Base-by-base conservation (phyloP, 805 yeast genomes). In the Pichia manshurica region DNA sequence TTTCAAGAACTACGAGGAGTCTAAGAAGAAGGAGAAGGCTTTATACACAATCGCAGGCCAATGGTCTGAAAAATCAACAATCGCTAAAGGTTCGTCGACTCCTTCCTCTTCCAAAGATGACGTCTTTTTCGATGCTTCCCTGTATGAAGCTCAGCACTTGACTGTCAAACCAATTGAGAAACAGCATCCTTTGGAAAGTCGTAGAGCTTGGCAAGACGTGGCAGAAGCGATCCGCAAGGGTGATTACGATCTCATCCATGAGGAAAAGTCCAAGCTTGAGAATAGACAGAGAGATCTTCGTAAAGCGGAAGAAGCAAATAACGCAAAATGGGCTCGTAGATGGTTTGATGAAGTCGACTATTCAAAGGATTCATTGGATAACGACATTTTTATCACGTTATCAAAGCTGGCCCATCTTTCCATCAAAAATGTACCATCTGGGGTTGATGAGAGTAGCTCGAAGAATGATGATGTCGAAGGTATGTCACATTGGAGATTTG, bases 131-230 rank as follows among this genome's bases (percentile, higher is more conserved):
- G 87, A 84, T 63, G 85, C 88, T 3, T 61, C 63, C 36, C 67
- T 66, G 38, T 63, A 68, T 31, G 64, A 67, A 31, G 75, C 82
- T 5, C 81, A 79, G 52, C 78, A 73, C 39, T 70, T 90, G 46
- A 55, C 55, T 16, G 96, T 91, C 41, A 89, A 87, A 66, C 95
- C 96, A 43, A 71, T 87, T 45, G 88, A 79, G 56, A 73, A 85
- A 54, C 98, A 93, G 70, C 75, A 84, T 65, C 77, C 70, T 32
- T 73, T 90, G 56, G 99, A 91, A 69, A 75, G 87, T 49, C 83
- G 96, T 69, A 79, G 72, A 57, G 97, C 97, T 13, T 91, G 99
- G 99, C 58, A 63, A 44, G 77, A 81, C 54, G 98, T 93, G 22
- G 96, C 97, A 0, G 87, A 75, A 9, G 98, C 98, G 15, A 84